phyloP scores from a whole-genome alignment of 148 eudicot genomes.

The Heliosperma pusillum region DNA sequence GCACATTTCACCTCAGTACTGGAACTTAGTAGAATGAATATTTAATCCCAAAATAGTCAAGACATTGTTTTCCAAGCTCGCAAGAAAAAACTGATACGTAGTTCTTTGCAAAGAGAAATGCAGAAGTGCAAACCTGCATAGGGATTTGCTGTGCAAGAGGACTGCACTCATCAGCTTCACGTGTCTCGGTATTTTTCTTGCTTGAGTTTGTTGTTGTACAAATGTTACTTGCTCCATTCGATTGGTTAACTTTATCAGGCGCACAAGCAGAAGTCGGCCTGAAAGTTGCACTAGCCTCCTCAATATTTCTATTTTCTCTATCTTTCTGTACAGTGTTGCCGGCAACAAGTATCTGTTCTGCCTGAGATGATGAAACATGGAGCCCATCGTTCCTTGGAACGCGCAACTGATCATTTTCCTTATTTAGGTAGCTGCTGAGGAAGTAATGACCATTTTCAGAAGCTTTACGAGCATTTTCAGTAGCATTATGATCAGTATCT shows the following conservation, averaged over 20 bases:
- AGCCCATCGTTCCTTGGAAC: slow-evolving; percentile 9
- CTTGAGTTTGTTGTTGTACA: slow-evolving; percentile 5
- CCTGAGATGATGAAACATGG: slow-evolving; percentile 9
- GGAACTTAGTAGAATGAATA: neutral
- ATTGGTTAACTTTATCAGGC: slow-evolving; percentile 20
- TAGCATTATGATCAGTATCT: slow-evolving; percentile 5
- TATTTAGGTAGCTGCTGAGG: slow-evolving; percentile 20
- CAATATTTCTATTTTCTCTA: slow-evolving; percentile 10
- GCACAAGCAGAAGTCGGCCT: slow-evolving; percentile 13
- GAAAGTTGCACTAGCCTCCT: slow-evolving; percentile 22
- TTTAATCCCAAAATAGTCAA: neutral
- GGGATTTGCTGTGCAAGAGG: slow-evolving; percentile 10
- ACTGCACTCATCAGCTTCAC: slow-evolving; percentile 28
- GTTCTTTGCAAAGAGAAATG: neutral
- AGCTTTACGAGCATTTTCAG: slow-evolving; percentile 14
- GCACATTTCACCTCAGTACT: neutral
- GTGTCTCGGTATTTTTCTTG: slow-evolving; percentile 28
- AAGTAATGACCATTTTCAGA: slow-evolving; percentile 32
- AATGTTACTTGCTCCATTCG: slow-evolving; percentile 27
- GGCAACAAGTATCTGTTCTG: slow-evolving; percentile 18
- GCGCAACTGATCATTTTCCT: slow-evolving; percentile 13
- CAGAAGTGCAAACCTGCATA: slow-evolving; percentile 23
- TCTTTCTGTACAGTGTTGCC: slow-evolving; percentile 18
- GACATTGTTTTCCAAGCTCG: neutral
- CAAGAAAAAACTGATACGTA: neutral